Conservation (phyloP, 257 asterid genomes). For the Lycium ferocissimum region DNA sequence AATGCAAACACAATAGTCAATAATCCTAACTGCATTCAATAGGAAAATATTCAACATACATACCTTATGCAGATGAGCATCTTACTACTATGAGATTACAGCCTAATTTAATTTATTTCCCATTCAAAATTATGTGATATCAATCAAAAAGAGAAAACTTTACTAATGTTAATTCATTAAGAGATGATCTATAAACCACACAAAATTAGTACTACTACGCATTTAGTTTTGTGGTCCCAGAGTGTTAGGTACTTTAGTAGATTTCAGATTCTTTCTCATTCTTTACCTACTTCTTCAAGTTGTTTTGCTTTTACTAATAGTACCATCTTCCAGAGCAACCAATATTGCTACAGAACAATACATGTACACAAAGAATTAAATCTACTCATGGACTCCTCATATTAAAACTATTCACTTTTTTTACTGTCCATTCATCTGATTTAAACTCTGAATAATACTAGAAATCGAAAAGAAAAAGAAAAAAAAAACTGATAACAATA, state of each 20-base stretch:
- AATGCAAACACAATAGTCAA: neutral
- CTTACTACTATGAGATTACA: neutral
- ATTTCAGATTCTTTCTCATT: slow-evolving; percentile 21
- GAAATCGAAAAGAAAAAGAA: neutral
- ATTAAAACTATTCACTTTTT: neutral
- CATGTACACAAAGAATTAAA: neutral
- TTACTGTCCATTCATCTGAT: neutral
- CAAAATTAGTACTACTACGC: neutral
- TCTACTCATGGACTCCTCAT: neutral
- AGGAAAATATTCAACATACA: neutral
- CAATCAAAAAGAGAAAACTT: neutral
- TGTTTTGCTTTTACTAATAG: neutral
- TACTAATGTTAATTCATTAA: neutral
- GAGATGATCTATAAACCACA: neutral
- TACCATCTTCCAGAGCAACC: neutral
- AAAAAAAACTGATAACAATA: neutral
- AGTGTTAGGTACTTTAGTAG: neutral
- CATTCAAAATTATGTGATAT: neutral
- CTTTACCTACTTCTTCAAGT: slow-evolving; percentile 27
- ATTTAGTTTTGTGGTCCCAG: slow-evolving; percentile 1
- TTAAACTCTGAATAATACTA: neutral
- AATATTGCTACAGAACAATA: neutral
- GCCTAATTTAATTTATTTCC: neutral
- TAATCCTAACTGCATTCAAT: neutral
- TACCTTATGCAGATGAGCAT: neutral